Evolutionary conservation across 371 early-diverging fungal species (phyloP), one percentile per base, ranked within the genome.

Genomic region (Mucor irregularis): DNA sequence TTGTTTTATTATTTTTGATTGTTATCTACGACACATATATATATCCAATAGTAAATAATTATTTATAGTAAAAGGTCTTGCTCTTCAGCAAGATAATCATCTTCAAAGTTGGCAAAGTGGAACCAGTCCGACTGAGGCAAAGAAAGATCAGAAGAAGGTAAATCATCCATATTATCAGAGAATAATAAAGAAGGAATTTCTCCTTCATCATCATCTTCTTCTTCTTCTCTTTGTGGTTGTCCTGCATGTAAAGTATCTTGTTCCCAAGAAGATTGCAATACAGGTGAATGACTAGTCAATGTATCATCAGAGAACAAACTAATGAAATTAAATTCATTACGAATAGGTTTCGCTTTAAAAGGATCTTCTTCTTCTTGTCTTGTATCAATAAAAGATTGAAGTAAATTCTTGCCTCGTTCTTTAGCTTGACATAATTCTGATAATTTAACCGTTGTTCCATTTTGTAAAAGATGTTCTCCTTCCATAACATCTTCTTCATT

Each of bases 101-200:
- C 35, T 33, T 71, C 68, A 55, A 71, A 71, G 44, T 71, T 61
- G 13, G 67, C 71, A 58, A 64, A 67, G 26, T 71, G 58, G 42
- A 64, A 49, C 71, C 71, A 71, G 35, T 61, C 61, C 46, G 50
- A n/a, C 19, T 61, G 56, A 33, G 22, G 34, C 5, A 33, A 33
- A 2, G 9, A 11, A 11, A 45, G 33, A 7, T 28, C 60, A 28
- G 45, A 40, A n/a, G 61, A 60, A 35, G 61, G 45, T 4, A 64
- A 52, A 22, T 50, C 50, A 28, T 50, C 38, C n/a, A 38, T 26
- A 28, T 49, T 37, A 16, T 49, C 49, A 25, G 49, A 37, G 9
- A 50, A 35, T 3, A 50, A 17, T 10, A 68, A 45, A 2, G 64
- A 68, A 10, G 68, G 68, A 4, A 42, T 26, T 6, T 64, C 59